Evolutionary conservation across 345 rosid genomes (phyloP).

Genomic region (Physaria fendleri): DNA sequence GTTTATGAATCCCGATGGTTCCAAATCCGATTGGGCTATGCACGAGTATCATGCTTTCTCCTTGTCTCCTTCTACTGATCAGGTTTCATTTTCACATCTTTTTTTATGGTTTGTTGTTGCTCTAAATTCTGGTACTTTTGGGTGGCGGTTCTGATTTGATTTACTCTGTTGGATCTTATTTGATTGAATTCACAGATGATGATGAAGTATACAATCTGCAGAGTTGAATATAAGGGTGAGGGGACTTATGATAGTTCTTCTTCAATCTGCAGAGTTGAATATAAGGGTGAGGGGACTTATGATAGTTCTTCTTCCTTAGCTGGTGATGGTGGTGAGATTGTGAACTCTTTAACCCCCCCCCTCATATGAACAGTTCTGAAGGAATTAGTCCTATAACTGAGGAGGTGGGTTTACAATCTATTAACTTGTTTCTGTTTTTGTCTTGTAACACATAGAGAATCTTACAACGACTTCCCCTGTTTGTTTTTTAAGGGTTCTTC

Average conservation of each 20-base stretch:
- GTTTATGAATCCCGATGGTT: slow-evolving; percentile 18
- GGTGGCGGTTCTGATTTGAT: neutral
- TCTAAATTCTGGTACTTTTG: too few relatives aligned
- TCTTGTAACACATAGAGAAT: neutral
- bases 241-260: neutral
- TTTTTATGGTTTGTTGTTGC: neutral
- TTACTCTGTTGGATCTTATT: neutral
- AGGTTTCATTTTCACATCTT: neutral
- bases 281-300: slow-evolving; percentile 12
- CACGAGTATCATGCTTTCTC: slow-evolving; percentile 25
- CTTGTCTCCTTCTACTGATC: slow-evolving; percentile 1
- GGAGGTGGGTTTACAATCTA: slow-evolving; percentile 19
- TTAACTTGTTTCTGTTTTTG: neutral
- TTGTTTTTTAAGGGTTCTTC: neutral
- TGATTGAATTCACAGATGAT: slow-evolving; percentile 6
- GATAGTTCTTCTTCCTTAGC: neutral
- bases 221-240: slow-evolving; percentile 26
- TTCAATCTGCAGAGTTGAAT: slow-evolving; percentile 31
- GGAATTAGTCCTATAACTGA: neutral
- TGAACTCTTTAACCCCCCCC: neutral
- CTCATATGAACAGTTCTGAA: neutral
- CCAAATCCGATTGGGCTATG: slow-evolving; percentile 25
- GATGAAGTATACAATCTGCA: slow-evolving; percentile 24
- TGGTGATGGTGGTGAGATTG: neutral
- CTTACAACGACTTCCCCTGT: neutral